Percentiles rank a stretch among this genome's conserved stretches.
Conservation (phyloP, 225 moss, liverwort and hornwort genomes). For the Physcomitrellopsis africana region DNA sequence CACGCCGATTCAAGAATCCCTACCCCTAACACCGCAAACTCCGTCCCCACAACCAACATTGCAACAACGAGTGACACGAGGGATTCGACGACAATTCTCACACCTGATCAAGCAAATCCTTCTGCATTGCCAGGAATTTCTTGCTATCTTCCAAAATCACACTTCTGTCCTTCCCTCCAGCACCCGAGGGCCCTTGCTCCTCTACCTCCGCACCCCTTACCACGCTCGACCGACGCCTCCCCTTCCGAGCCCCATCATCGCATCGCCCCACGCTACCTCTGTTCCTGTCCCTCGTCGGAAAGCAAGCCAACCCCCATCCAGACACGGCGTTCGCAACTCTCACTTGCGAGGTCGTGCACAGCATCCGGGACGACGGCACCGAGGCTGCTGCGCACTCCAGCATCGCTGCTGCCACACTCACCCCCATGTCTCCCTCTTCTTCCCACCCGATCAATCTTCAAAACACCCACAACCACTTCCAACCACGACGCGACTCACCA, state of each 20-base stretch:
- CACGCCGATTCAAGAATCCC: not conserved
- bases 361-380: slow-evolving; percentile 27
- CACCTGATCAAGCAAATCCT: slow-evolving; percentile 81
- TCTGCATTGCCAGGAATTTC: slow-evolving; percentile 80
- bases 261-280: slow-evolving; percentile 15
- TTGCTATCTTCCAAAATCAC: slow-evolving; percentile 78
- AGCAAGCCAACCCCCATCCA: slow-evolving; percentile 16
- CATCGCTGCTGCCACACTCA: slow-evolving; percentile 49
- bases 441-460: not conserved
- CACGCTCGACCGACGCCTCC: slow-evolving; percentile 4
- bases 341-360: slow-evolving; percentile 6
- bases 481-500: no score
- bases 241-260: slow-evolving; percentile 14
- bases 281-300: slow-evolving; percentile 25
- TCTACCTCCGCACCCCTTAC: slow-evolving; percentile 30
- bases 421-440: slow-evolving; percentile 27
- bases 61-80: not conserved
- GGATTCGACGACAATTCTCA: not conserved
- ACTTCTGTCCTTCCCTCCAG: slow-evolving; percentile 42
- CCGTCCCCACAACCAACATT: slow-evolving; percentile 15
- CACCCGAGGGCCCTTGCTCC: slow-evolving; percentile 12
- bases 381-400: slow-evolving; percentile 38
- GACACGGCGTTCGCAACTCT: slow-evolving; percentile 8
- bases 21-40: not conserved
- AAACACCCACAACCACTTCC: no score